These are phyloP conservation scores for Acanthamoeba healyi DNA, from an alignment of 208 protist genomes.

Conservation along the genomic window DNA sequence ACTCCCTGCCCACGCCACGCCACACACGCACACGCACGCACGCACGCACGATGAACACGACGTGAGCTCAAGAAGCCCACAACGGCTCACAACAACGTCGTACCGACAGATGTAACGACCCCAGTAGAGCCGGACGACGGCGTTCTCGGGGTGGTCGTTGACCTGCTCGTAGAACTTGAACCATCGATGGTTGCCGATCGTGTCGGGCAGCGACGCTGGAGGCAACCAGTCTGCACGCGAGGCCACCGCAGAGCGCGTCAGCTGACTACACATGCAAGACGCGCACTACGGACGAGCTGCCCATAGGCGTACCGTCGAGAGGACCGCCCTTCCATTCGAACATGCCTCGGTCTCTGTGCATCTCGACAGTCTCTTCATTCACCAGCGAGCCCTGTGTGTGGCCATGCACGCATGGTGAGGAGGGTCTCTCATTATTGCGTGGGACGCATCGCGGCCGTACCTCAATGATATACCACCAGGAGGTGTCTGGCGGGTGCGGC, in stretches of 20 bases:
- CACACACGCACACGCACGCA: neutral
- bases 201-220: neutral
- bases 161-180: constrained; percentile 75
- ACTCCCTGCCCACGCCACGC: neutral
- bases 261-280: neutral
- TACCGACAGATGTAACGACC: constrained; percentile 69
- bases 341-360: neutral
- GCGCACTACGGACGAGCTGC: neutral
- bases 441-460: neutral
- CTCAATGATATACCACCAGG: constrained; percentile 73
- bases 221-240: neutral
- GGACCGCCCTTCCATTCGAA: constrained; percentile 7
- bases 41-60: neutral
- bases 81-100: neutral
- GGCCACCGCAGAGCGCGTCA: no score
- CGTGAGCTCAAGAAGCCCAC: no score
- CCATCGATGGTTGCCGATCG: constrained; percentile 51
- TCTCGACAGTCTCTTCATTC: neutral
- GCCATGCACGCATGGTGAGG: neutral
- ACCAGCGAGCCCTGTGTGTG: neutral
- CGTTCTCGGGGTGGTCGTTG: neutral
- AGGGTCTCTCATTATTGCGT: neutral
- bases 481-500: constrained; percentile 28
- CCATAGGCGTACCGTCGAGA: neutral
- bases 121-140: neutral